Percentiles rank a stretch among this genome's conserved stretches.
Evolutionary conservation across 306 rosid genomes (phyloP).

Genomic region (Inga oerstediana): DNA sequence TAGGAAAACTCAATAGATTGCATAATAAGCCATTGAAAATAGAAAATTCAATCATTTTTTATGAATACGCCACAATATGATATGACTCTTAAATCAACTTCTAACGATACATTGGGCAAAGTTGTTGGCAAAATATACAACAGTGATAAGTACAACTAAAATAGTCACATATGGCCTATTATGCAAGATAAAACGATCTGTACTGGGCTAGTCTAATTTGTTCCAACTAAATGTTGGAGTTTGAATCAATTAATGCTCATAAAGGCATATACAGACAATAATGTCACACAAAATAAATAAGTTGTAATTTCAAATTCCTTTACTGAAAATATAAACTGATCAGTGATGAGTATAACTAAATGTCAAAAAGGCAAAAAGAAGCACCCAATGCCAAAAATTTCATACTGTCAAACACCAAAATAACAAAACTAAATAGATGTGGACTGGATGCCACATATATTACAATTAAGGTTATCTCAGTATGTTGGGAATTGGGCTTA

Average conservation of each 20-base stretch:
- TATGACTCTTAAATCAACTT: slow-evolving; percentile 1
- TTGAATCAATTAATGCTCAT: background rate
- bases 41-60: slow-evolving; percentile 12
- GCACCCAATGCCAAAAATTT: no score
- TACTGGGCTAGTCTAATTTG: slow-evolving; percentile 9
- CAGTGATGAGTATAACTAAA: no score
- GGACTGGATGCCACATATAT: no score
- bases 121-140: background rate
- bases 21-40: background rate
- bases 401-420: no score
- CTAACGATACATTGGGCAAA: background rate
- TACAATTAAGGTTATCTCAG: no score
- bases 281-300: slow-evolving; percentile 15
- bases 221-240: background rate
- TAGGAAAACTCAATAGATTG: slow-evolving; percentile 3
- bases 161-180: background rate
- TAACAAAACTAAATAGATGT: no score
- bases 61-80: background rate
- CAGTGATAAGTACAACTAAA: no score
- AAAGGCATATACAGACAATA: slow-evolving; percentile 17
- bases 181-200: slow-evolving; percentile 9
- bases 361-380: no score
- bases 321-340: no score
- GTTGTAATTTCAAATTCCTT: no score
- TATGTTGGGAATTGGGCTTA: no score